Evolutionary conservation across 495 filamentous ascomycete genomes (phyloP), one percentile per base, ranked within the genome.

Genomic region (Cairneyella variabilis): DNA sequence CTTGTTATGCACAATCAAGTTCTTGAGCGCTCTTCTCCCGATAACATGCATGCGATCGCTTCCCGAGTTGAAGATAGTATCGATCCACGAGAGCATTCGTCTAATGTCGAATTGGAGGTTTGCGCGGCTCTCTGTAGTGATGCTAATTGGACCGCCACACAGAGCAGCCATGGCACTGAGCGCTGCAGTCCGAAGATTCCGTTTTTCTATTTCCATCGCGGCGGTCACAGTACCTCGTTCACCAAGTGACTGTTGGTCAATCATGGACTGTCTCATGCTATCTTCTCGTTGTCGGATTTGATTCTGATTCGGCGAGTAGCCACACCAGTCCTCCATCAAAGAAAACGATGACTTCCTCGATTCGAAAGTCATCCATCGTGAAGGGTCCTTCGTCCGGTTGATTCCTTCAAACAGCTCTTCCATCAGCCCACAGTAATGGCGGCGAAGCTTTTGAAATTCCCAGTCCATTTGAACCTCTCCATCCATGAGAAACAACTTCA

Each of bases 301-400:
- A 27, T 72, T 69, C 62, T 91, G 91, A 65, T 97, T 96, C 5
- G 93, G 90, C 0, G 93, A 95, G 66, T 93, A 95, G 0, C 95
- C 93, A 70, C 95, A 97, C 93, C 93, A 98, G 51, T 97, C 92
- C 65, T 97, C 92, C 91, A 98, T 97, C 27, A 97, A 69, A 4
- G 91, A 84, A 64, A 97, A 98, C 5, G 91, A 83, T 9, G 93
- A 96, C 62, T 96, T 91, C 21, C 93, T 76, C 0, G 90, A 86
- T 64, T 97, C 93, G 57, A 98, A 98, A 0, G 95, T 88, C 75
- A 98, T 91, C 89, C 91, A 97, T 18, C 88, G 79, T 1, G 87
- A 83, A 3, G 91, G 85, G 58, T 96, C 89, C 56, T 83, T 84
- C 0, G 90, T 90, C 32, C 88, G 83, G 61, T 93, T 96, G 54